Evolutionary conservation across 768 basidiomycete species (phyloP), one percentile per base, ranked within the genome.

Genomic region (Sarcodon aspratus): DNA sequence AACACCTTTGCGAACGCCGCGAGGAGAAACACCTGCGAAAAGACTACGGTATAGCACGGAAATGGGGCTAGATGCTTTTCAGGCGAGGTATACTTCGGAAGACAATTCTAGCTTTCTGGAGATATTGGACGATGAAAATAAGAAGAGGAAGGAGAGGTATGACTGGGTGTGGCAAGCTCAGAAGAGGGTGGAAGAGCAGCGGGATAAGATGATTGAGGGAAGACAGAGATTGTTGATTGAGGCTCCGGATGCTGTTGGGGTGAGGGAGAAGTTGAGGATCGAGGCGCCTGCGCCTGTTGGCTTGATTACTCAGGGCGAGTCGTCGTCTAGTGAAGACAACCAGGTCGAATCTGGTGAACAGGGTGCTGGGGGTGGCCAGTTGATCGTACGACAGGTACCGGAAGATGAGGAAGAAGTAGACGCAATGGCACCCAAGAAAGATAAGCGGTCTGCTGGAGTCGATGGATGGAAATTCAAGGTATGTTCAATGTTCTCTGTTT

Each of bases 81-180:
- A 98, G 62, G 79, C 89, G 0, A 76, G 76, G 38, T 96, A 90
- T 62, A 98, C 96, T 1, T 96, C 93, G 0, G 93, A 97, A 61
- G 96, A 99, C 65, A 99, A 99, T 63, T 81, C 94, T 6, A 96
- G 93, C 51, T 98, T 99, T 62, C 90, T 92, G 8, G 74, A 89
- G 53, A 94, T 98, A 51, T 67, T 99, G 48, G 80, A 92, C 50
- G 80, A 85, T 48, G 95, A 97, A 71, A 98, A 99, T 61, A 68
- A 72, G 63, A 73, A 75, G 56, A 74, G 92, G 51, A 81, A 80
- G 61, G 86, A 89, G 61, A 80, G 70, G 62, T 91, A 82, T 72
- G 78, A 67, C 0, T 99, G 96, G 96, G 96, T 94, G 2, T 99
- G 85, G 82, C 85, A 90, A 37, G 93, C 92, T 7, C 92, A 98